phyloP scores from a whole-genome alignment of 1,139 yeast genomes.

The Tardiomyces blankii region DNA sequence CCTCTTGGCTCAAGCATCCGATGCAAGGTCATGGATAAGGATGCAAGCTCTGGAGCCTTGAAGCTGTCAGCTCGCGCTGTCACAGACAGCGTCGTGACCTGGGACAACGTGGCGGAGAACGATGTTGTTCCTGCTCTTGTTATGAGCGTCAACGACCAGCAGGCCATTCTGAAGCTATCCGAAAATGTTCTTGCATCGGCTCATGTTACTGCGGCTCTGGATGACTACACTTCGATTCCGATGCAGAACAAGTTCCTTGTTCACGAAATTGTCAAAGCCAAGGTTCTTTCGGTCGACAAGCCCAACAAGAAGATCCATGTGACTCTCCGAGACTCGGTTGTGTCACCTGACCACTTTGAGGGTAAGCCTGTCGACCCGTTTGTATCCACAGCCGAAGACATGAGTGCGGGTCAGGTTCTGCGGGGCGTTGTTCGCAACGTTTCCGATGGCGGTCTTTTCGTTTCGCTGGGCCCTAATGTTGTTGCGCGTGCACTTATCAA shows the following conservation, averaged over 20 bases:
- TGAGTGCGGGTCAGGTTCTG: conserved; percentile 59
- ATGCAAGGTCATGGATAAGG: conserved; percentile 46
- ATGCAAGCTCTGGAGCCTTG: conserved; percentile 15
- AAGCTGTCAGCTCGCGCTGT: neutral
- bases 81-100: neutral
- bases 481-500: conserved; percentile 74
- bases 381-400: conserved; percentile 41
- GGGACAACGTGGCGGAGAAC: conserved; percentile 47
- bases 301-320: conserved; percentile 50
- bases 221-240: conserved; percentile 43
- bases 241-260: conserved; percentile 41
- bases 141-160: conserved; percentile 32
- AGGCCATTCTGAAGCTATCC: conserved; percentile 3
- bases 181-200: conserved; percentile 39
- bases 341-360: conserved; percentile 14
- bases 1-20: conserved; percentile 65
- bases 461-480: conserved; percentile 60
- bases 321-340: conserved; percentile 40
- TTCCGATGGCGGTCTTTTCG: conserved; percentile 68
- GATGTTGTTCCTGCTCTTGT: conserved; percentile 54
- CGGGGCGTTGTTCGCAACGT: conserved; percentile 72
- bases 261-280: conserved; percentile 52
- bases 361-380: conserved; percentile 42
- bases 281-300: conserved; percentile 44
- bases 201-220: conserved; percentile 66